These are phyloP conservation scores for Epichloe uncinata DNA, from an alignment of 2,329 filamentous ascomycete genomes.

Conservation along the genomic window DNA sequence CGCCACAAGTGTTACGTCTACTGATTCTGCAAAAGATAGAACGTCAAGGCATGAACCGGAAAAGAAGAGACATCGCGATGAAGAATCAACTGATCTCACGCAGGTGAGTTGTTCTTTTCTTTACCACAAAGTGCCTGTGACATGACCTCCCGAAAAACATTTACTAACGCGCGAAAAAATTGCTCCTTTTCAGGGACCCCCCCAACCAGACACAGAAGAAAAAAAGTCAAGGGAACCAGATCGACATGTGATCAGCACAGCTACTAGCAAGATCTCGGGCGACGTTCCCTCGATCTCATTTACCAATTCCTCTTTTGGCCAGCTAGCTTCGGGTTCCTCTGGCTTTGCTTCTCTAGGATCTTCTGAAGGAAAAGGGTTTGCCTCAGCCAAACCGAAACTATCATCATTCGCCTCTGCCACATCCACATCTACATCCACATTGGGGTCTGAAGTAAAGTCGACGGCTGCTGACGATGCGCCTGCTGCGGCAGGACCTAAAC, in stretches of 20 bases:
- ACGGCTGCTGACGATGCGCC: constrained; percentile 8
- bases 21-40: constrained; percentile 34
- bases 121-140: neutral
- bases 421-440: constrained; percentile 10
- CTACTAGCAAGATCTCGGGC: constrained; percentile 1
- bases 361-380: constrained; percentile 37
- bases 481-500: constrained; percentile 26
- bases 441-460: neutral
- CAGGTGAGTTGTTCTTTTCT: constrained; percentile 16
- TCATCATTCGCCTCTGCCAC: constrained; percentile 18
- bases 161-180: neutral
- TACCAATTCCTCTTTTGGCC: constrained; percentile 53
- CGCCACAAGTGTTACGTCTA: constrained; percentile 26
- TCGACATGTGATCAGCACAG: neutral
- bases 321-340: constrained; percentile 49
- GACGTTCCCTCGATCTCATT: constrained; percentile 49
- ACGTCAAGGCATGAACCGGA: constrained; percentile 40
- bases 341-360: constrained; percentile 47
- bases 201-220: neutral
- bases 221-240: neutral
- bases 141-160: neutral
- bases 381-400: constrained; percentile 24
- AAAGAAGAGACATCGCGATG: constrained; percentile 50
- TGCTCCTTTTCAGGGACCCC: neutral
- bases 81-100: constrained; percentile 22